These are phyloP conservation scores for Cordyceps javanica DNA, from an alignment of 2,329 filamentous ascomycete species.

Conservation along the genomic window DNA sequence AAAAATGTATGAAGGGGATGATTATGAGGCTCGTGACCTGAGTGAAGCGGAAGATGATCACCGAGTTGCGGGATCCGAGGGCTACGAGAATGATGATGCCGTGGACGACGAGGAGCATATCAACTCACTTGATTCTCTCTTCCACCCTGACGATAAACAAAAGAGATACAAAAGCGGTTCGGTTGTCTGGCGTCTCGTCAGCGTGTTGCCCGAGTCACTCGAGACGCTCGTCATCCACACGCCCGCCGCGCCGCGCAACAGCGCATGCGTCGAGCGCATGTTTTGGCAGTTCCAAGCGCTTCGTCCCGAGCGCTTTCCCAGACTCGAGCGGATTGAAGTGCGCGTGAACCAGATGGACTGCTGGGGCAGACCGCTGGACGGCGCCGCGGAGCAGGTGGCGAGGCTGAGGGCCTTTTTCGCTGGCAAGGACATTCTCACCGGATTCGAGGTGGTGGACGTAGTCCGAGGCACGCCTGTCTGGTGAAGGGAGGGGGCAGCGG, in stretches of 20 bases:
- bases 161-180: background rate
- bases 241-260: background rate
- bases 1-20: background rate
- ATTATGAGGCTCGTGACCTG: background rate
- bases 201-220: background rate
- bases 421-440: background rate
- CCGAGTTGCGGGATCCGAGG: too few relatives aligned
- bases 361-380: background rate
- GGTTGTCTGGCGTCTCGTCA: background rate
- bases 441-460: background rate
- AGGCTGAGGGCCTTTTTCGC: background rate
- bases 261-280: background rate
- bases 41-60: background rate
- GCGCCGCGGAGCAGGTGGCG: background rate
- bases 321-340: background rate
- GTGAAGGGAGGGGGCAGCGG: too few relatives aligned
- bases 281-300: background rate
- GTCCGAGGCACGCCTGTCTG: background rate
- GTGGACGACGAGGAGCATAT: background rate
- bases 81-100: too few relatives aligned
- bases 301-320: background rate
- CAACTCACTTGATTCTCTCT: too few relatives aligned
- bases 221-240: constrained; percentile 1
- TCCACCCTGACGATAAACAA: background rate
- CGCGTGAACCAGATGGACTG: background rate